phyloP scores from a whole-genome alignment of 2,329 filamentous ascomycete genomes.

The Botrytis hyacinthi region DNA sequence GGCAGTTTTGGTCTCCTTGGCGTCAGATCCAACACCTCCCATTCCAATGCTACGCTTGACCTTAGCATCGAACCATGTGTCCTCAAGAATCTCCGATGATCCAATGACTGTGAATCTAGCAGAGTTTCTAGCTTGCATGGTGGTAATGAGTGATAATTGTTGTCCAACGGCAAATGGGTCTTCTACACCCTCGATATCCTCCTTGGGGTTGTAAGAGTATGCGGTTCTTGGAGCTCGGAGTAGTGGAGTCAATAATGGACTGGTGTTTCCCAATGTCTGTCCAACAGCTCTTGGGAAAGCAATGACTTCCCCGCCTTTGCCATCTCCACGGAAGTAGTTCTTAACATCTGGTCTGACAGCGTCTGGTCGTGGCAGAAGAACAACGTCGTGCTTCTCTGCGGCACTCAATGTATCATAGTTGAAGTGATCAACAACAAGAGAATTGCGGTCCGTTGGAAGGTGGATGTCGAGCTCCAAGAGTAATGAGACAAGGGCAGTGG shows the following conservation, averaged over 20 bases:
- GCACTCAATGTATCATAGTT: slow-evolving; percentile 79
- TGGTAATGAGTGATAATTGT: slow-evolving; percentile 81
- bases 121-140: slow-evolving; percentile 88
- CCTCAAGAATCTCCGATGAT: slow-evolving; percentile 80
- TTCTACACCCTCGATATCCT: slow-evolving; percentile 69
- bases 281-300: slow-evolving; percentile 81
- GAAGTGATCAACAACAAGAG: slow-evolving; percentile 92
- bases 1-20: slow-evolving; percentile 56
- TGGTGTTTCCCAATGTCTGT: slow-evolving; percentile 73
- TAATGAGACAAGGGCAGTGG: slow-evolving; percentile 71
- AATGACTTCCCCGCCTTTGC: slow-evolving; percentile 54
- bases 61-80: slow-evolving; percentile 83
- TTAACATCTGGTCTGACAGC: slow-evolving; percentile 66
- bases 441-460: slow-evolving; percentile 80
- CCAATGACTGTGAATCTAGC: slow-evolving; percentile 85
- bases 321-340: slow-evolving; percentile 70
- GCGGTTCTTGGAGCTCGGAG: slow-evolving; percentile 79
- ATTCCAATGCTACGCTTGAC: slow-evolving; percentile 54
- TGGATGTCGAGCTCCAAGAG: slow-evolving; percentile 86
- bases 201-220: slow-evolving; percentile 93
- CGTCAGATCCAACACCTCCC: slow-evolving; percentile 48
- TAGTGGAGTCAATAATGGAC: slow-evolving; percentile 76
- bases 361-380: slow-evolving; percentile 70
- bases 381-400: slow-evolving; percentile 80
- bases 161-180: slow-evolving; percentile 81